These are phyloP conservation scores for Phtheirospermum japonicum DNA, from an alignment of 257 asterid genomes.

Conservation along the genomic window DNA sequence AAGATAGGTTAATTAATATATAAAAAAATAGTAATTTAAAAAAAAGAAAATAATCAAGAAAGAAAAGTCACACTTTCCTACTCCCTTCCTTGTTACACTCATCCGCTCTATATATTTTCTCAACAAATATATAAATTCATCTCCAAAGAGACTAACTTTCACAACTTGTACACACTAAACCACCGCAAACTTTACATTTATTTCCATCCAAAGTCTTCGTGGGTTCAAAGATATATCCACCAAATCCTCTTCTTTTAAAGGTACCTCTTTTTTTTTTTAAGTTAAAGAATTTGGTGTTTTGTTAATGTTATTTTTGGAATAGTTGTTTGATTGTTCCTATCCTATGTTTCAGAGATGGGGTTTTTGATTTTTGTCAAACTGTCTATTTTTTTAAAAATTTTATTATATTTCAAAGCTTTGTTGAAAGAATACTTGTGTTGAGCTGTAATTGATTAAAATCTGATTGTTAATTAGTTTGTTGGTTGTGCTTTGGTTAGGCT, in stretches of 20 bases:
- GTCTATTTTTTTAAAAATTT: too few relatives aligned
- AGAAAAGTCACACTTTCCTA: slow-evolving; percentile 75
- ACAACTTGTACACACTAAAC: not conserved
- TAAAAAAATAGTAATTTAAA: not conserved
- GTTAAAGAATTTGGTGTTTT: slow-evolving; percentile 3
- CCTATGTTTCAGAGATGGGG: slow-evolving; percentile 21
- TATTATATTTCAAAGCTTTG: slow-evolving; percentile 1
- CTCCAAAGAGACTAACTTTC: slow-evolving; percentile 21
- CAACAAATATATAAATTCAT: slow-evolving; percentile 20
- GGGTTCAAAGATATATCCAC: not conserved
- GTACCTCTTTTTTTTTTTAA: slow-evolving; percentile 17
- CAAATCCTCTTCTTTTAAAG: slow-evolving; percentile 19
- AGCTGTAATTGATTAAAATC: slow-evolving; percentile 10
- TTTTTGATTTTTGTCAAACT: slow-evolving; percentile 21
- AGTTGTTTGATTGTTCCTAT: not conserved
- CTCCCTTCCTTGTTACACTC: slow-evolving; percentile 36
- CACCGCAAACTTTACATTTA: too few relatives aligned
- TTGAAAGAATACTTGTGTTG: slow-evolving; percentile 15
- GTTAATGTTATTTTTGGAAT: not conserved
- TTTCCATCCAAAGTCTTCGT: not conserved
- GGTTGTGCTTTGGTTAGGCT: slow-evolving; percentile 11
- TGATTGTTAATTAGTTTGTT: slow-evolving; percentile 16
- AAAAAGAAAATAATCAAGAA: slow-evolving; percentile 28
- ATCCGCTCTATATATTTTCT: slow-evolving; percentile 27
- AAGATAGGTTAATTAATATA: too few relatives aligned